Evolutionary conservation across 345 rosid species (phyloP).

Genomic region (Mallotus nudiflorus): DNA sequence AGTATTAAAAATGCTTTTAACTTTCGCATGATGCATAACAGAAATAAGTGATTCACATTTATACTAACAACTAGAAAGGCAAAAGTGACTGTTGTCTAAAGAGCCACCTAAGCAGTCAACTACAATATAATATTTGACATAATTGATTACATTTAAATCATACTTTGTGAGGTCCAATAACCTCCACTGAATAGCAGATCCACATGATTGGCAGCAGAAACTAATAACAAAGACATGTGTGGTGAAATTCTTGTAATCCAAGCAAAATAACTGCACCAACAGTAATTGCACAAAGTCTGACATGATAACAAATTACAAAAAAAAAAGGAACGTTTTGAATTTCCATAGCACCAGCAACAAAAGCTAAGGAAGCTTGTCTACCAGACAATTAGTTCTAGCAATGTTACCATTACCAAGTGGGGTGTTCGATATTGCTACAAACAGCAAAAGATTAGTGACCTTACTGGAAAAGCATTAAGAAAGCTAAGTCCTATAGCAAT

Average conservation of each 20-base stretch:
- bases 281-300: too few relatives aligned
- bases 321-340: not conserved
- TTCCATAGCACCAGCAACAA: not conserved
- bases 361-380: constrained; percentile 3
- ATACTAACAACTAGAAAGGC: too few relatives aligned
- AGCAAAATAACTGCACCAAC: not conserved
- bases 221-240: not conserved
- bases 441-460: not conserved
- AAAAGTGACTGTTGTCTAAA: too few relatives aligned
- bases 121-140: too few relatives aligned
- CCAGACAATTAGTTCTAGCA: not conserved
- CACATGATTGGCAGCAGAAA: not conserved
- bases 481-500: not conserved
- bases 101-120: too few relatives aligned
- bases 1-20: not conserved
- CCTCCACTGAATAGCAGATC: not conserved
- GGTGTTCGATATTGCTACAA: not conserved
- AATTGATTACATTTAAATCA: too few relatives aligned
- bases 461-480: not conserved
- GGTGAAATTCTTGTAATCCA: not conserved
- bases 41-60: not conserved
- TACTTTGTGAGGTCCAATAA: not conserved
- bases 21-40: not conserved
- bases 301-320: too few relatives aligned
- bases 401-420: constrained; percentile 1